Evolutionary conservation across 78 protist genomes (phyloP).

Genomic region (Dictyostelium purpureum): DNA sequence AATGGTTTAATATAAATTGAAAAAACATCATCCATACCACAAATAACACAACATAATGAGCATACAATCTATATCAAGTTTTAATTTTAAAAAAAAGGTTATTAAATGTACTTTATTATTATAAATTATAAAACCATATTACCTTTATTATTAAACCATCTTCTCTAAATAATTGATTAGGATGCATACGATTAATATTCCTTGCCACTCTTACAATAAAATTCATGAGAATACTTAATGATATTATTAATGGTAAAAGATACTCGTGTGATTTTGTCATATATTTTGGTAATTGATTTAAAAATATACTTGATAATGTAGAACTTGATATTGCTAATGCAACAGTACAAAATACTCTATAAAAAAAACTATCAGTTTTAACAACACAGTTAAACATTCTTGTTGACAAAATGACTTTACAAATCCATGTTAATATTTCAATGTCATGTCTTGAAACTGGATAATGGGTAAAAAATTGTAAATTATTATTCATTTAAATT

Average conservation of each 20-base stretch:
- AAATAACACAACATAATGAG: background rate
- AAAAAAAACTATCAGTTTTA: background rate
- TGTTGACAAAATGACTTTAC: background rate
- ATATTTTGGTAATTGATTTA: constrained; percentile 15
- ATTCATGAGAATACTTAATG: background rate
- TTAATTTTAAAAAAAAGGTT: background rate
- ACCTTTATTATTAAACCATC: background rate
- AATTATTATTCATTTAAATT: background rate
- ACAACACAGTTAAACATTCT: background rate
- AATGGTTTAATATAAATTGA: background rate
- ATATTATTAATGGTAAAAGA: background rate
- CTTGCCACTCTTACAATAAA: background rate
- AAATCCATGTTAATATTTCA: background rate
- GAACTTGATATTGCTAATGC: constrained; percentile 16
- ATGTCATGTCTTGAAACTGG: background rate
- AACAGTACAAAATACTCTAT: background rate
- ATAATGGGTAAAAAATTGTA: background rate
- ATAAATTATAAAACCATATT: background rate
- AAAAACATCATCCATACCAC: constrained; percentile 6
- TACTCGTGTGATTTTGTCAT: background rate
- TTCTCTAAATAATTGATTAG: background rate
- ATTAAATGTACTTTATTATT: background rate
- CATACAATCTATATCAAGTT: background rate
- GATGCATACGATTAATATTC: background rate
- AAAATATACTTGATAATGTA: background rate